A percentile compares a stretch with the other conserved stretches of the same genome.
Conservation (phyloP, 345 rosid species). For the Dipteronia sinensis region DNA sequence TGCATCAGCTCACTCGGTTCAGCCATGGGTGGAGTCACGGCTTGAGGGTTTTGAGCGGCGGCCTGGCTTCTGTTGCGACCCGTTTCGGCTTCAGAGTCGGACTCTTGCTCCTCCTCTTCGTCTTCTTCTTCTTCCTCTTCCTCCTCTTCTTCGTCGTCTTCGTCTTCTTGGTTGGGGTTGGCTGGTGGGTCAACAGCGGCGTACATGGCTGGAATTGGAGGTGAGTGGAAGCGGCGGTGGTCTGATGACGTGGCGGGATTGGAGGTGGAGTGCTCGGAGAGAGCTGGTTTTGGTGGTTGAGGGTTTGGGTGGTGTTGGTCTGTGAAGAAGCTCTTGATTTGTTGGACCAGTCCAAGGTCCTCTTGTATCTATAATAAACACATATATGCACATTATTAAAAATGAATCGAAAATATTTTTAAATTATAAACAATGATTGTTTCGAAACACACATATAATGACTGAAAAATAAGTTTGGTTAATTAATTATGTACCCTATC, state of each 20-base stretch:
- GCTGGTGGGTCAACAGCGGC: conserved; percentile 32
- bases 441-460: too few relatives aligned
- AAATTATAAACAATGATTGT: too few relatives aligned
- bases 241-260: conserved; percentile 61
- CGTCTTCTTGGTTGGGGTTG: conserved; percentile 29
- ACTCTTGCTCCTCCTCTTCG: conserved; percentile 39
- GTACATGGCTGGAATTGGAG: conserved; percentile 33
- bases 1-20: conserved; percentile 74
- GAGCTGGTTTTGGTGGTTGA: conserved; percentile 67
- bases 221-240: conserved; percentile 44
- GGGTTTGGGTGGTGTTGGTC: conserved; percentile 40
- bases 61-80: conserved; percentile 30
- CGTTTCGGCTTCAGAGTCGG: conserved; percentile 45
- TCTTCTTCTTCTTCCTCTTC: conserved; percentile 40
- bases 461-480: background rate
- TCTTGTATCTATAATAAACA: conserved; percentile 51
- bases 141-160: conserved; percentile 40
- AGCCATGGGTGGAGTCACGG: conserved; percentile 19
- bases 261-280: conserved; percentile 78
- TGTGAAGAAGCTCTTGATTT: conserved; percentile 60
- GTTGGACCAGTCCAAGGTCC: conserved; percentile 54
- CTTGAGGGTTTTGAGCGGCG: conserved; percentile 22
- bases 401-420: too few relatives aligned
- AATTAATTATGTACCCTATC: conserved; percentile 52
- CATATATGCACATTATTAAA: background rate